A percentile compares a stretch with the other conserved stretches of the same genome.
These are phyloP conservation scores for Onygenales sp. DNA, from an alignment of 2,329 filamentous ascomycete species.

Conservation along the genomic window DNA sequence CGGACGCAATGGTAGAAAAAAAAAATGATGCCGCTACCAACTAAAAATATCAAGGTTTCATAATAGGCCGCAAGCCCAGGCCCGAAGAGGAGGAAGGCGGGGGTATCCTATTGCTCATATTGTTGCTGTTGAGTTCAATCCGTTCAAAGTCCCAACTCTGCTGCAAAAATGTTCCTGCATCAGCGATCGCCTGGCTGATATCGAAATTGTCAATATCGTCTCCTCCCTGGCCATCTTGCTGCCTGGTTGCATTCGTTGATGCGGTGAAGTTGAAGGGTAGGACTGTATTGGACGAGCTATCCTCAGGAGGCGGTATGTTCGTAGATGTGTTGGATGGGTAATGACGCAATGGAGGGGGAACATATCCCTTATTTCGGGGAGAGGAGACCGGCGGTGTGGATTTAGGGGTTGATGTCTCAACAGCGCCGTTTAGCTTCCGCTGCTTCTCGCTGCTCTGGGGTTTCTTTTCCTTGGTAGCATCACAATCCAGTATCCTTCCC, in stretches of 20 bases:
- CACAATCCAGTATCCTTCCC: background rate
- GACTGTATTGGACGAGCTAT: constrained; percentile 1
- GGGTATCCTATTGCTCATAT: background rate
- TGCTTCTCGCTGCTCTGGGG: background rate
- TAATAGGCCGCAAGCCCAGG: background rate
- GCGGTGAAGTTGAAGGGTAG: constrained; percentile 22
- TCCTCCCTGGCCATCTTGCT: constrained; percentile 26
- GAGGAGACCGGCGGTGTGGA: background rate
- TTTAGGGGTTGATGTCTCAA: background rate
- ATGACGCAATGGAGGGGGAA: background rate
- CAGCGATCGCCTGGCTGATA: constrained; percentile 34
- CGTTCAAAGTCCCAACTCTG: constrained; percentile 32
- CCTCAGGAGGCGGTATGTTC: constrained; percentile 3
- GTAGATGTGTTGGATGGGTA: background rate
- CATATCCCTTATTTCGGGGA: background rate
- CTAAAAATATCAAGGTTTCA: background rate
- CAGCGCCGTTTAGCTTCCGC: background rate
- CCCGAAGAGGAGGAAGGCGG: constrained; percentile 7
- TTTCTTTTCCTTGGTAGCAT: background rate
- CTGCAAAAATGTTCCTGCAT: constrained; percentile 37
- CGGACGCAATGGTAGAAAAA: background rate
- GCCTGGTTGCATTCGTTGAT: constrained; percentile 21
- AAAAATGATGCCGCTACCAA: background rate
- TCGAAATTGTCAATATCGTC: constrained; percentile 27
- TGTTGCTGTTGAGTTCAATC: constrained; percentile 14